Evolutionary conservation across 352 stramenopile genomes (phyloP).

Genomic region (Elongisporangium prolatum): DNA sequence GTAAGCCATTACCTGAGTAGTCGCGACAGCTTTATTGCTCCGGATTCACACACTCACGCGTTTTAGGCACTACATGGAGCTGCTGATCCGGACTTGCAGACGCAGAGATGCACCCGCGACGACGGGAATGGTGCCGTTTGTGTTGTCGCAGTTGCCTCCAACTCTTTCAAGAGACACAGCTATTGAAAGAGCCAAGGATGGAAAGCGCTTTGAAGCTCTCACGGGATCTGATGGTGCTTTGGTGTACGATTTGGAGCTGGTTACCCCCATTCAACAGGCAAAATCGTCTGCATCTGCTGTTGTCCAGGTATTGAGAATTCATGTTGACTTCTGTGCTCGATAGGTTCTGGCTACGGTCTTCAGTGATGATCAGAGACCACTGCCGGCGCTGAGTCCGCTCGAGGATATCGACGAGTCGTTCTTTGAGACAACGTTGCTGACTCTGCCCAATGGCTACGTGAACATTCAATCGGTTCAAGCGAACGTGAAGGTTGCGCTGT

Average conservation of each 20-base stretch:
- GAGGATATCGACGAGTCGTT: constrained; percentile 21
- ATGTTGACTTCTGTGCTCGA: not conserved
- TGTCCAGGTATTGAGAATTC: not conserved
- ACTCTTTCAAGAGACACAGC: constrained; percentile 50
- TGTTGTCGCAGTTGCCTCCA: constrained; percentile 87
- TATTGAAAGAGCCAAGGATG: constrained; percentile 74
- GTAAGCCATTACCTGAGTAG: constrained; percentile 8
- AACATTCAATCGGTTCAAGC: constrained; percentile 75
- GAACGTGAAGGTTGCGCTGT: constrained; percentile 87
- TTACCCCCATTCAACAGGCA: constrained; percentile 49
- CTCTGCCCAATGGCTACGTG: constrained; percentile 53
- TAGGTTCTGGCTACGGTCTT: constrained; percentile 11
- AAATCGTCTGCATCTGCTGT: constrained; percentile 3
- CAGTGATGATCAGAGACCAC: not conserved
- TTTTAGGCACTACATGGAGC: constrained; percentile 85
- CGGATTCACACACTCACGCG: no score
- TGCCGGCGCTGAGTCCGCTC: not conserved
- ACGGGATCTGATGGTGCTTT: constrained; percentile 93
- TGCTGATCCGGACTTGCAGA: constrained; percentile 93
- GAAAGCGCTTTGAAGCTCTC: constrained; percentile 84
- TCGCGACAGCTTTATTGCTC: not conserved
- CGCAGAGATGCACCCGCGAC: constrained; percentile 91
- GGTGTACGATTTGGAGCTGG: constrained; percentile 91
- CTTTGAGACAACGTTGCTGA: constrained; percentile 45
- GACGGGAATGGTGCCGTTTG: constrained; percentile 95